Evolutionary conservation across 805 yeast genomes (phyloP), one percentile per base, ranked within the genome.

Genomic region (Nematodospora valgi): DNA sequence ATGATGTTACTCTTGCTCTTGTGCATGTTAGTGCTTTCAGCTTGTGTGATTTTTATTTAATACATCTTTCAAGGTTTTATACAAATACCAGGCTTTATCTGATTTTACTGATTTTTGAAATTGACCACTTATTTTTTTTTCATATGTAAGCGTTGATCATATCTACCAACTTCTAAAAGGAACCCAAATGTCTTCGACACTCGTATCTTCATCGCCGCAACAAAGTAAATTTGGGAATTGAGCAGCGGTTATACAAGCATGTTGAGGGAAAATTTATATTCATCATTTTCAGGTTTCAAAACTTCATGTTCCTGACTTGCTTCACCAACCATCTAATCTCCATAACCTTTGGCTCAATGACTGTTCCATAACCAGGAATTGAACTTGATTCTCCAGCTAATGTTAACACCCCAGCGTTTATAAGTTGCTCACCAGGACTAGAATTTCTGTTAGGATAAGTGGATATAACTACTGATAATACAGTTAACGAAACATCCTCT

Each of bases 301-400:
- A 85, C 78, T 8, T 93, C 94, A 51, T 85, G 94, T 49, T 85
- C 94, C 54, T 85, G 93, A 37, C 85, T 76, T 30, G 85, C 56
- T 45, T 88, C 67, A 23, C 78, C 83, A 9, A 85, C 76, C 30
- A 58, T 54, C 89, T 89, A 84, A 29, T 69, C 61, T 5, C 70
- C 74, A 46, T 64, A 1, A 63, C 62, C 10, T 57, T 45, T 1
- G 73, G 70, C 15, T 45, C 45, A 11, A 52, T 43, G 2, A 78
- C 57, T n/a, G 55, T 47, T 3, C 89, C 91, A 50, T 57, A 70
- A 0, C 91, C 91, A 12, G 78, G 74, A 13, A 66, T 48, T 1
- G 79, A 75, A 1, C 85, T 76, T 3, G 63, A 56, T 51, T 85
- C 94, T 50, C 84, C 68, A 1, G 84, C 75, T 40, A 85, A 52